Percentiles rank a stretch among this genome's conserved stretches.
Conservation (phyloP, 2,329 filamentous ascomycete genomes). For the Diplodia corticola region DNA sequence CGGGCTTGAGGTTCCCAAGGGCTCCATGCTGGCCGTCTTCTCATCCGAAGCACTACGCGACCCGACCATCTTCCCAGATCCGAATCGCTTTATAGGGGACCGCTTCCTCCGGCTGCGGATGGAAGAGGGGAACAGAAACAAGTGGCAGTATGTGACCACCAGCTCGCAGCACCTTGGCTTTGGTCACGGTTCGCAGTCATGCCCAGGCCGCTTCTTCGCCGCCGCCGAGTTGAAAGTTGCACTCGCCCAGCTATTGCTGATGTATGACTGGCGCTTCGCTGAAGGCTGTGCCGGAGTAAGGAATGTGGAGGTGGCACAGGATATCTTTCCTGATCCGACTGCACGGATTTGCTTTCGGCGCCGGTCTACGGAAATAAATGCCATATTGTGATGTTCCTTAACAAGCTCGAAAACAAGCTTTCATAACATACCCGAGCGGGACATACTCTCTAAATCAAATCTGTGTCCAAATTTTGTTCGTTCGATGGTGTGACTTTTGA, state of each 20-base stretch:
- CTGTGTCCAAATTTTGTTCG: no score
- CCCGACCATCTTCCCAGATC: background rate
- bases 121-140: background rate
- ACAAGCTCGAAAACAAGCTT: no score
- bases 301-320: background rate
- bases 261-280: constrained; percentile 28
- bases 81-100: background rate
- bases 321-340: background rate
- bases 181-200: constrained; percentile 29
- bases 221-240: constrained; percentile 38
- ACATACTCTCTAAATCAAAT: no score
- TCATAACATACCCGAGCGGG: no score
- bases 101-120: background rate
- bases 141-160: background rate
- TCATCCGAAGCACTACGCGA: background rate
- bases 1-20: background rate
- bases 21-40: background rate
- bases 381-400: no score
- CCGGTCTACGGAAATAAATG: no score
- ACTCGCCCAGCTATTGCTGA: constrained; percentile 29
- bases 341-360: no score
- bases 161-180: background rate
- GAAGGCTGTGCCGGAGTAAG: background rate
- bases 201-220: constrained; percentile 37
- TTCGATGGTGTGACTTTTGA: no score